These are phyloP conservation scores for Camellia granthamiana DNA, from an alignment of 148 eudicot genomes.

Conservation along the genomic window DNA sequence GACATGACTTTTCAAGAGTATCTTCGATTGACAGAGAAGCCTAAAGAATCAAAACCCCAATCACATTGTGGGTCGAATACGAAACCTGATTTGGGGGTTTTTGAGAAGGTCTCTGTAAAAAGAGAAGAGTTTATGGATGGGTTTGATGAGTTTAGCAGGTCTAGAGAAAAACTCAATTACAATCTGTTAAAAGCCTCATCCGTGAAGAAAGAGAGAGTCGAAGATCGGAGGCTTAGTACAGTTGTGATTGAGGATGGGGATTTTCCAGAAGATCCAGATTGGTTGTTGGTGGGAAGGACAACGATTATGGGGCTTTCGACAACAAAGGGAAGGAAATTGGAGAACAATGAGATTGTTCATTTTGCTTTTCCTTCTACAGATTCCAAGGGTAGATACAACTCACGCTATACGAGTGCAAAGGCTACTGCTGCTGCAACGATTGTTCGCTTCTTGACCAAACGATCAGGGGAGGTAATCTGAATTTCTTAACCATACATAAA, in stretches of 20 bases:
- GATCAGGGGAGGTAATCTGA: constrained; percentile 57
- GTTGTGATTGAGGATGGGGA: constrained; percentile 56
- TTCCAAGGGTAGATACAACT: constrained; percentile 11
- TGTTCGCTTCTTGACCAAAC: constrained; percentile 58
- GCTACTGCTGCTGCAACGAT: constrained; percentile 40
- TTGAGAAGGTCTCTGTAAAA: not conserved
- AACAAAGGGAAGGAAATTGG: constrained; percentile 58
- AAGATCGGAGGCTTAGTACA: constrained; percentile 27
- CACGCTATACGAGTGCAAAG: constrained; percentile 24
- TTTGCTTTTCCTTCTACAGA: constrained; percentile 36
- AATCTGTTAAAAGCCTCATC: constrained; percentile 9
- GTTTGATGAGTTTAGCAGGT: not conserved
- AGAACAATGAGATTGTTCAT: constrained; percentile 55
- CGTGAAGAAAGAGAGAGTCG: constrained; percentile 29
- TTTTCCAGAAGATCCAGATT: constrained; percentile 49
- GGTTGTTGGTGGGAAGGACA: constrained; percentile 57
- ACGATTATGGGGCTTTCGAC: constrained; percentile 49
- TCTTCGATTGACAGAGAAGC: not conserved
- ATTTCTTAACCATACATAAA: not conserved
- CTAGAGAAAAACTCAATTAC: not conserved
- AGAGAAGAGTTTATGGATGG: too few relatives aligned
- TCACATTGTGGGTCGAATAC: not conserved
- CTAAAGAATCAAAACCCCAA: not conserved
- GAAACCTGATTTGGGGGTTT: not conserved
- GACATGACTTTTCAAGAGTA: too few relatives aligned